Conservation (phyloP, 257 asterid species). For the Solanum chmielewskii region DNA sequence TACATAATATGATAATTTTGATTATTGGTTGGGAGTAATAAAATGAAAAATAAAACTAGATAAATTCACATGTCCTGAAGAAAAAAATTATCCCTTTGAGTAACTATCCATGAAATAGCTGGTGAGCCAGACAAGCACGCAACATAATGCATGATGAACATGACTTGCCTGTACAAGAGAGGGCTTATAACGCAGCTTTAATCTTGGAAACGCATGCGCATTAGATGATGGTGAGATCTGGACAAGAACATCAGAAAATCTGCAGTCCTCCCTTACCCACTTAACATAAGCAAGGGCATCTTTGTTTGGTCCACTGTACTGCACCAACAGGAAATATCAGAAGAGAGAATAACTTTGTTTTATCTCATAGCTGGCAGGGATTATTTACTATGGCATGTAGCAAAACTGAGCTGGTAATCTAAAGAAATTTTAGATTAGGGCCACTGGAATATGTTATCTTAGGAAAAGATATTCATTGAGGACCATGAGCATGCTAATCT, state of each 20-base stretch:
- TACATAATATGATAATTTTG: neutral
- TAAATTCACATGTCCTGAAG: neutral
- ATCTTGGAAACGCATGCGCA: conserved; percentile 83
- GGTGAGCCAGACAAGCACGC: neutral
- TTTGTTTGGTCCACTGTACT: conserved; percentile 92
- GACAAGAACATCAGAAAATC: conserved; percentile 63
- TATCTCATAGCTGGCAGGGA: neutral
- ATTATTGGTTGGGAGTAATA: neutral
- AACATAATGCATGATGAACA: neutral
- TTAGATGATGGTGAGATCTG: conserved; percentile 67
- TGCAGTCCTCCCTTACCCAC: conserved; percentile 75
- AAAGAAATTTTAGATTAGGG: neutral
- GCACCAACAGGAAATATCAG: conserved; percentile 27
- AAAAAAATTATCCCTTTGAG: neutral
- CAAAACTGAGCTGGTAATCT: neutral
- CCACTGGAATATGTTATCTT: neutral
- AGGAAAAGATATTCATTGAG: neutral
- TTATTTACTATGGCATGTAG: neutral
- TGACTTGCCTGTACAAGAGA: conserved; percentile 91
- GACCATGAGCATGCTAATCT: neutral
- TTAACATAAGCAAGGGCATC: conserved; percentile 75
- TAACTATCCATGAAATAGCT: neutral
- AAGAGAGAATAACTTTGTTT: neutral
- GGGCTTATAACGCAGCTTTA: conserved; percentile 91
- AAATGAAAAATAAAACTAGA: neutral